Evolutionary conservation across 495 filamentous ascomycete species (phyloP).

Genomic region (Daldinia concentrica): DNA sequence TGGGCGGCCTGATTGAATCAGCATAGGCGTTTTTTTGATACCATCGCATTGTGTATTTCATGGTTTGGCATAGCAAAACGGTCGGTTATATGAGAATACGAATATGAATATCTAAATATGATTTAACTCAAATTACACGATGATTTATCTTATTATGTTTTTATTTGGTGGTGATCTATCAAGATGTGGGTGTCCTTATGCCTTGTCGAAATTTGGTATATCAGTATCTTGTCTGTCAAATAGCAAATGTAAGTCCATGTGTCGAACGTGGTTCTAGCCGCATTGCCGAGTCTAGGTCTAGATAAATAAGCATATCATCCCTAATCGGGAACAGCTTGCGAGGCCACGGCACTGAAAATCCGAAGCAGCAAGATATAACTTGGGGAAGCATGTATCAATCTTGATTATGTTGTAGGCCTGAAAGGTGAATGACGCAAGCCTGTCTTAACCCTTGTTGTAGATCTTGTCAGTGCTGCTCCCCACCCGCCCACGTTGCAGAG

Average conservation of each 20-base stretch:
- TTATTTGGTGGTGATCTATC: too few relatives aligned
- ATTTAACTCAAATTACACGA: not conserved
- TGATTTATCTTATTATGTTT: too few relatives aligned
- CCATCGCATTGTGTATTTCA: conserved; percentile 34
- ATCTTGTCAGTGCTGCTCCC: conserved; percentile 31
- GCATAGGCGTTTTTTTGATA: conserved; percentile 39
- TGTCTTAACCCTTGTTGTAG: conserved; percentile 26
- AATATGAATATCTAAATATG: conserved; percentile 13
- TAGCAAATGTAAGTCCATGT: not conserved
- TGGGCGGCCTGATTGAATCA: conserved; percentile 21
- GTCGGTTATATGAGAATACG: conserved; percentile 17
- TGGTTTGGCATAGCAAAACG: conserved; percentile 5
- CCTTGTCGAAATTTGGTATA: too few relatives aligned
- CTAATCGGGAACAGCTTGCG: conserved; percentile 12
- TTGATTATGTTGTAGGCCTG: conserved; percentile 22
- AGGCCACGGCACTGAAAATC: conserved; percentile 2
- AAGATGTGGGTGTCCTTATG: too few relatives aligned
- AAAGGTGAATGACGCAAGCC: conserved; percentile 31
- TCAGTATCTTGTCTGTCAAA: not conserved
- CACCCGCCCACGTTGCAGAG: conserved; percentile 23
- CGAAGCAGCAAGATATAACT: conserved; percentile 4
- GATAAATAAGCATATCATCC: not conserved
- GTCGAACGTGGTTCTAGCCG: not conserved
- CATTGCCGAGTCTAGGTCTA: conserved; percentile 1
- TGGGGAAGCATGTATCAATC: conserved; percentile 11